These are phyloP conservation scores for Chenopodium berlandieri DNA, from an alignment of 148 eudicot species.

Conservation along the genomic window DNA sequence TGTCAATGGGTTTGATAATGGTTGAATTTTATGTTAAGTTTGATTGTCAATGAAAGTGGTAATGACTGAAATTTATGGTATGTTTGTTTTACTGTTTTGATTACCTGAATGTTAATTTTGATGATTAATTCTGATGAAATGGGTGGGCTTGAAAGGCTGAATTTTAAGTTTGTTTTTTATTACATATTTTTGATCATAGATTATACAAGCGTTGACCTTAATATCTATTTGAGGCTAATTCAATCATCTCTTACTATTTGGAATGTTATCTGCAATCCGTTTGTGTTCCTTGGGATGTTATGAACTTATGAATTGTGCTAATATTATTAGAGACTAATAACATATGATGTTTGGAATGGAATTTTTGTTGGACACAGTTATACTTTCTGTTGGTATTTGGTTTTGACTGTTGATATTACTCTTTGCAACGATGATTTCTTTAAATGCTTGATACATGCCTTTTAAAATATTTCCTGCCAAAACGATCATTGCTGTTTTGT, in stretches of 20 bases:
- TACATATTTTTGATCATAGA: neutral
- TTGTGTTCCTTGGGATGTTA: neutral
- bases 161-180: neutral
- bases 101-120: neutral
- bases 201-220: conserved; percentile 19
- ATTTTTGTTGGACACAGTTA: neutral
- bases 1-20: neutral
- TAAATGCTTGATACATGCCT: neutral
- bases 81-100: neutral
- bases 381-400: neutral
- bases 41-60: neutral
- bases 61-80: conserved; percentile 8
- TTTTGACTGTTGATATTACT: neutral
- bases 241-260: neutral
- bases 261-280: neutral
- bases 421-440: neutral
- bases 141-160: conserved; percentile 9
- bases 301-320: neutral
- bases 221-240: neutral
- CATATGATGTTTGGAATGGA: neutral
- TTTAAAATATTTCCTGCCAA: neutral
- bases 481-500: neutral
- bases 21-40: neutral
- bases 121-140: too few species aligned
- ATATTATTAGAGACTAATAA: neutral